Evolutionary conservation across 768 basidiomycete species (phyloP), one percentile per base, ranked within the genome.

Genomic region (Podaxis mareebaensis): DNA sequence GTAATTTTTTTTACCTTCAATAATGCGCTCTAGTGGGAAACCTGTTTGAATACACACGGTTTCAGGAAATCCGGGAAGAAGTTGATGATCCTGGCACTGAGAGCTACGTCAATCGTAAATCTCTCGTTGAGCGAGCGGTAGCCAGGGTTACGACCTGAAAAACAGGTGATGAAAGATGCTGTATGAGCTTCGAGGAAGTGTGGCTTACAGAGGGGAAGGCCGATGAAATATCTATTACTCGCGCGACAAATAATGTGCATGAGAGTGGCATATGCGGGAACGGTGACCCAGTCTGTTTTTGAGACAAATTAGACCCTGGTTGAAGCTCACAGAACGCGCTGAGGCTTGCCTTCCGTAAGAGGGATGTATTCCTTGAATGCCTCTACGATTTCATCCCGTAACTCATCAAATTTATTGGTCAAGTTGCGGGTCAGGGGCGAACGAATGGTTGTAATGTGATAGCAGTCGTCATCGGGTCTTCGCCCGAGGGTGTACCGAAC

Each of bases 111-210:
- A 4, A 66, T 46, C 4, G 67, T 66, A 40, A 69, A 69, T 20
- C 65, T 57, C 7, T 76, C 68, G 26, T 69, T 74, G 7, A 79
- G 65, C 17, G 69, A 60, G 1, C 73, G 64, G 67, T 78, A 82
- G 3, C 73, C 77, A 4, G 69, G 65, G 49, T 79, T 53, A 3
- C 78, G 75, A 63, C 81, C 82, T 82, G 42, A 17, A 40, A 17
- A 22, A 28, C 40, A 11, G 26, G 46, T 3, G 33, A 5, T n/a
- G 5, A 24, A 48, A 38, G 39, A 22, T 8, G 20, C 7, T 39
- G 12, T 10, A 30, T 13, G 20, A 55, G 24, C n/a, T 13, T 20
- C 3, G 49, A 36, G 33, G 17, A 12, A 22, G 38, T 39, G 36
- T 24, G 6, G 36, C 64, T 51, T 46, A 61, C 64, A 56, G 8